Evolutionary conservation across 129 eudicot genomes (phyloP).

Genomic region (Rutidosis leptorrhynchoides): DNA sequence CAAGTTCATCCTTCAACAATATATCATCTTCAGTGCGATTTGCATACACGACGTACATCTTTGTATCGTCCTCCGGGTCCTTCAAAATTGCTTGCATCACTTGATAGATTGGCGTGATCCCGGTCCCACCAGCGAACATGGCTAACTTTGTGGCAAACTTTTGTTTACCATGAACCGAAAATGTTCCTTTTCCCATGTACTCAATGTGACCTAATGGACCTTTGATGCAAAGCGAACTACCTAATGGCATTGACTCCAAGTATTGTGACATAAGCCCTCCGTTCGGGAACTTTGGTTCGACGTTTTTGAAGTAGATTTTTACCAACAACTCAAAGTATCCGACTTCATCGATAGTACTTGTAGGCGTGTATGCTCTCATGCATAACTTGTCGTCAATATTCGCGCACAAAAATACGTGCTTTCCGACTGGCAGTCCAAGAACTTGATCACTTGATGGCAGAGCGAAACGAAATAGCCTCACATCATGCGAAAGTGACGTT

Average conservation of each 20-base stretch:
- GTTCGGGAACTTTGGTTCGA: constrained; percentile 72
- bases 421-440: constrained; percentile 81
- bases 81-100: constrained; percentile 84
- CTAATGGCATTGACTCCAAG: constrained; percentile 55
- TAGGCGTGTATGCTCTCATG: constrained; percentile 95
- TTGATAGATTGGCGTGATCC: constrained; percentile 88
- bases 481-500: constrained; percentile 62
- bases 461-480: constrained; percentile 64
- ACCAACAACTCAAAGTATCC: constrained; percentile 86
- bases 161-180: constrained; percentile 59
- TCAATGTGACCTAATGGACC: constrained; percentile 98
- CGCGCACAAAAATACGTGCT: constrained; percentile 84
- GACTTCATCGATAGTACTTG: constrained; percentile 55
- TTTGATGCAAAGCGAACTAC: constrained; percentile 54
- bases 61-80: constrained; percentile 82
- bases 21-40: constrained; percentile 96
- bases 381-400: constrained; percentile 66
- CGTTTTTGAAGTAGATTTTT: constrained; percentile 67
- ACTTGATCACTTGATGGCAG: constrained; percentile 64
- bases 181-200: constrained; percentile 70
- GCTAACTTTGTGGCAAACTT: constrained; percentile 74
- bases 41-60: constrained; percentile 86
- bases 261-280: constrained; percentile 89
- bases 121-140: constrained; percentile 94
- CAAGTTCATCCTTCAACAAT: constrained; percentile 69